Percentiles rank a stretch among this genome's conserved stretches.
Evolutionary conservation across 768 basidiomycete species (phyloP).

Genomic region (Exidia glandulosa): DNA sequence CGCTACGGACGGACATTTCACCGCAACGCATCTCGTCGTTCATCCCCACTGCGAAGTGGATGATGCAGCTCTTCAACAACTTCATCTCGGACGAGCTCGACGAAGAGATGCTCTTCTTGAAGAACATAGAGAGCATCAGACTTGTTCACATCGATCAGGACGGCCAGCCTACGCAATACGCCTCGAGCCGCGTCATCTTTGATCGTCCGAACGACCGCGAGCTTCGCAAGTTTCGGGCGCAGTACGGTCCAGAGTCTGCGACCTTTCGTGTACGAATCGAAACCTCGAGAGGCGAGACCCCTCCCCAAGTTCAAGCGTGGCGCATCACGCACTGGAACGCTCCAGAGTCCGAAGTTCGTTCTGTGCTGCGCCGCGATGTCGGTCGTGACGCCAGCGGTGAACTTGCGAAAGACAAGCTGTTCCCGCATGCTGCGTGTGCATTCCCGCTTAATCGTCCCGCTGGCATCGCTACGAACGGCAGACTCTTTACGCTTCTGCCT

Average conservation of each 20-base stretch:
- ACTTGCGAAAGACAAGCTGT: conserved; percentile 31
- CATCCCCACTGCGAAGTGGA: conserved; percentile 12
- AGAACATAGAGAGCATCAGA: conserved; percentile 28
- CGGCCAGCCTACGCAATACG: conserved; percentile 8
- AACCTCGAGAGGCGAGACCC: too few species aligned
- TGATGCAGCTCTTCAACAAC: conserved; percentile 28
- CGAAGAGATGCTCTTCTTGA: conserved; percentile 32
- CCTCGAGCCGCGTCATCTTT: background rate
- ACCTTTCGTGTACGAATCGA: too few species aligned
- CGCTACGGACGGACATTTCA: conserved; percentile 24
- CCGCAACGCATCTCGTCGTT: conserved; percentile 10
- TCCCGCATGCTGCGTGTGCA: conserved; percentile 21
- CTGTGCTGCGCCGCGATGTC: conserved; percentile 17
- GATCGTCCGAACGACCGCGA: background rate
- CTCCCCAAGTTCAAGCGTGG: too few species aligned
- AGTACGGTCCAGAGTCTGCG: background rate
- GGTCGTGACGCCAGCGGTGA: conserved; percentile 4
- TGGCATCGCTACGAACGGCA: conserved; percentile 15
- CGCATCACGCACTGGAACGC: background rate
- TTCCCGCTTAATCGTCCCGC: conserved; percentile 18
- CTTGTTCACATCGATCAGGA: conserved; percentile 25
- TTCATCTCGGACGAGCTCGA: conserved; percentile 31
- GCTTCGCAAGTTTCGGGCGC: background rate
- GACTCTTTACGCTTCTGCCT: conserved; percentile 39
- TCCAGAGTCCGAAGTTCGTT: conserved; percentile 4